phyloP scores from a whole-genome alignment of 2,329 filamentous ascomycete species.

The Epichloe baconii region DNA sequence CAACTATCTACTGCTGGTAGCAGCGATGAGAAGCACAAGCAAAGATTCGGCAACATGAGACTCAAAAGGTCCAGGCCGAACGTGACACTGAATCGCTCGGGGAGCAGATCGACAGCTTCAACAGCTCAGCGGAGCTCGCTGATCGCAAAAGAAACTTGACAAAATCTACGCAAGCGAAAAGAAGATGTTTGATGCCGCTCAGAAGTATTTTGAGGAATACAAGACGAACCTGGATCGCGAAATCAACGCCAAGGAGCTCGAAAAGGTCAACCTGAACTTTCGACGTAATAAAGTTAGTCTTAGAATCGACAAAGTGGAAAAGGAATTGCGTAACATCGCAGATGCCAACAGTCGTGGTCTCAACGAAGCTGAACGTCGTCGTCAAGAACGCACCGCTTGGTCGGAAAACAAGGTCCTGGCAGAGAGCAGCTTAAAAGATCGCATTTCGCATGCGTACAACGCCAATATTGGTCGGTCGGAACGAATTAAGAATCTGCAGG shows the following conservation, averaged over 20 bases:
- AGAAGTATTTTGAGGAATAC: conserved; percentile 40
- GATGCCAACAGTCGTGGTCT: conserved; percentile 54
- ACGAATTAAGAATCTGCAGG: conserved; percentile 18
- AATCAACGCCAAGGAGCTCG: conserved; percentile 48
- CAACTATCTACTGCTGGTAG: conserved; percentile 57
- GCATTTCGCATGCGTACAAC: conserved; percentile 26
- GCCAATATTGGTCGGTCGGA: conserved; percentile 18
- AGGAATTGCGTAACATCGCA: conserved; percentile 56
- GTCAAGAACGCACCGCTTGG: conserved; percentile 35
- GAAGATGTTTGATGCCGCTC: conserved; percentile 44
- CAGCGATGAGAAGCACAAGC: conserved; percentile 61
- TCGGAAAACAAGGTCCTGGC: conserved; percentile 32
- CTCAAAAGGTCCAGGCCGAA: conserved; percentile 55
- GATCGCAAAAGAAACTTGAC: conserved; percentile 43
- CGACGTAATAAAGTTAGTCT: conserved; percentile 61
- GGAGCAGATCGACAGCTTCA: conserved; percentile 49
- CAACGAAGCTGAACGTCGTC: conserved; percentile 48
- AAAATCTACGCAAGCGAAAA: conserved; percentile 41
- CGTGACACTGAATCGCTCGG: conserved; percentile 40
- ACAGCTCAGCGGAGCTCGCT: conserved; percentile 49
- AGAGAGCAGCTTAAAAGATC: conserved; percentile 33
- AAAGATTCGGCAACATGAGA: conserved; percentile 62
- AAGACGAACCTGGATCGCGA: conserved; percentile 51
- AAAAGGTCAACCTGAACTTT: conserved; percentile 48
- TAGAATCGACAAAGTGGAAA: conserved; percentile 59